Conservation (phyloP, 345 rosid genomes). For the Hibiscus tridactylites region DNA sequence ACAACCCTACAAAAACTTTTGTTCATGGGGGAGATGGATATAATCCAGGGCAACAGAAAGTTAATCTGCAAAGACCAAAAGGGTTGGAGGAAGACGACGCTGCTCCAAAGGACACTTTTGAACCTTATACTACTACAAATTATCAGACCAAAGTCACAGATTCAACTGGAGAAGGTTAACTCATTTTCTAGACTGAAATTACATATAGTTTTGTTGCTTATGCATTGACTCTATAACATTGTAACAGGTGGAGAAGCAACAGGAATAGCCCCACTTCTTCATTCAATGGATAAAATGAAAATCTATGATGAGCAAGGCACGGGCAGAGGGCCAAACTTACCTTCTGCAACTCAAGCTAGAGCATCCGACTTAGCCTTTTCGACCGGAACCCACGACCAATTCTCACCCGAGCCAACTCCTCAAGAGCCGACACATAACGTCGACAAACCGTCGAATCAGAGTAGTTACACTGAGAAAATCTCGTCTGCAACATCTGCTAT, state of each 20-base stretch:
- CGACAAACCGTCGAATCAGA: conserved; percentile 16
- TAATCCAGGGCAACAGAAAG: conserved; percentile 24
- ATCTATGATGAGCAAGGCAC: conserved; percentile 17
- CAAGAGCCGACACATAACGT: neutral
- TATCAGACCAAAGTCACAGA: conserved; percentile 50
- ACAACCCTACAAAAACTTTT: conserved; percentile 23
- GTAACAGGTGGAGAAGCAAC: conserved; percentile 29
- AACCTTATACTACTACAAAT: conserved; percentile 29
- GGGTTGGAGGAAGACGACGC: conserved; percentile 51
- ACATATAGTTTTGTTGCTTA: neutral
- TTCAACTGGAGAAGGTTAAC: conserved; percentile 35
- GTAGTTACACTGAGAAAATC: conserved; percentile 30
- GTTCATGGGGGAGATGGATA: conserved; percentile 19
- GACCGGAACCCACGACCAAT: conserved; percentile 53
- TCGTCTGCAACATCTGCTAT: conserved; percentile 39
- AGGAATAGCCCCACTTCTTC: conserved; percentile 24
- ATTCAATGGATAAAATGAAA: conserved; percentile 31
- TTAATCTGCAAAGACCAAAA: conserved; percentile 28
- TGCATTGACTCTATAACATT: no score
- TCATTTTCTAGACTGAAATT: neutral
- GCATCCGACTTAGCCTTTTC: conserved; percentile 9
- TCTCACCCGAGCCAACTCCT: conserved; percentile 34
- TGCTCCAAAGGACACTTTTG: conserved; percentile 28
- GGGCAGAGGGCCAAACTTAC: conserved; percentile 4
- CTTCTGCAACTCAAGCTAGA: neutral